phyloP scores from a whole-genome alignment of 2,329 filamentous ascomycete species.

The Alternaria sp. region DNA sequence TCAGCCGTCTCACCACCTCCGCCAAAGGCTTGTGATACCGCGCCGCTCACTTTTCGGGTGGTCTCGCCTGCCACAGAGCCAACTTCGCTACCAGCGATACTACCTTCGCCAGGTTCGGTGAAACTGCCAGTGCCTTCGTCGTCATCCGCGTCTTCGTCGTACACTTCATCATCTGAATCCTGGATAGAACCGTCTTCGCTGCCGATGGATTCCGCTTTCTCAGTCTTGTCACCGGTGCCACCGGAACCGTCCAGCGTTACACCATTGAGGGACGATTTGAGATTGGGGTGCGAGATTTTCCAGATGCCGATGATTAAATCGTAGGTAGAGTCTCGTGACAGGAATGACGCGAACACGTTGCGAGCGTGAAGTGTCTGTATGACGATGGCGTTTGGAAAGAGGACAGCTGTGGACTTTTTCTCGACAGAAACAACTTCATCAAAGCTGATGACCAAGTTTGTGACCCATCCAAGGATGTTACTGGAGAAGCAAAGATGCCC shows the following conservation, averaged over 20 bases:
- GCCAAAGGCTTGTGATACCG: constrained; percentile 49
- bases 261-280: constrained; percentile 90
- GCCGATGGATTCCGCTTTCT: constrained; percentile 72
- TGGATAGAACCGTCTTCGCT: constrained; percentile 59
- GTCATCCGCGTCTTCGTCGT: constrained; percentile 80
- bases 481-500: constrained; percentile 98
- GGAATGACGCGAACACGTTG: constrained; percentile 93
- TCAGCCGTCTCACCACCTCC: constrained; percentile 37
- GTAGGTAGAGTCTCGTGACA: constrained; percentile 93
- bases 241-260: constrained; percentile 75
- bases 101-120: constrained; percentile 61
- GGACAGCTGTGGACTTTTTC: constrained; percentile 91
- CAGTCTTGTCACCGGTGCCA: constrained; percentile 83
- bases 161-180: constrained; percentile 77
- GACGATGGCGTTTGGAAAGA: constrained; percentile 97
- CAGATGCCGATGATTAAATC: constrained; percentile 97
- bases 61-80: constrained; percentile 61
- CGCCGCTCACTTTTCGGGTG: constrained; percentile 73
- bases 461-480: constrained; percentile 98
- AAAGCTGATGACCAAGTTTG: constrained; percentile 96
- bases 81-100: constrained; percentile 61
- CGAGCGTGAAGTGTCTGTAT: constrained; percentile 95
- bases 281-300: constrained; percentile 92
- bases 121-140: constrained; percentile 72
- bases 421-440: constrained; percentile 97